Conservation (phyloP, 257 asterid species). For the Gardenia jasminoides region DNA sequence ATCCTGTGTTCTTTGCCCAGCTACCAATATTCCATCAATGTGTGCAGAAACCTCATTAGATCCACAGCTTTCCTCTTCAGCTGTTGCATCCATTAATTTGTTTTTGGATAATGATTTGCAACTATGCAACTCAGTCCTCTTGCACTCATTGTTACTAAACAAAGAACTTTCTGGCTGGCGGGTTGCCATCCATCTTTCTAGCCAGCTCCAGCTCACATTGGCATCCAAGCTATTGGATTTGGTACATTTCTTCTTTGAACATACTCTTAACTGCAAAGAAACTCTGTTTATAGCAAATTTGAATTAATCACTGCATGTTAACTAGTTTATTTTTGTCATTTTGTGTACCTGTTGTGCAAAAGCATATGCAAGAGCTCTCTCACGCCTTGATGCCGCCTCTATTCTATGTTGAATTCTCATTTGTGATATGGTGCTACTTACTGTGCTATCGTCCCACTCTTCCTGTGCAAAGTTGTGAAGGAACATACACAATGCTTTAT, state of each 20-base stretch:
- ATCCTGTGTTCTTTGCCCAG: conserved; percentile 17
- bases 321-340: neutral
- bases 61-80: conserved; percentile 62
- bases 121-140: neutral
- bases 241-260: conserved; percentile 43
- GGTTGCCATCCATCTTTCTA: conserved; percentile 68
- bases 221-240: conserved; percentile 21
- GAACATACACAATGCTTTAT: neutral
- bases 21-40: conserved; percentile 17
- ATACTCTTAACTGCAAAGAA: conserved; percentile 41
- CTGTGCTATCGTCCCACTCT: conserved; percentile 66
- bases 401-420: conserved; percentile 44
- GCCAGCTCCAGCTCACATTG: conserved; percentile 54
- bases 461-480: conserved; percentile 31
- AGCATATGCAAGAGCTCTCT: conserved; percentile 65
- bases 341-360: conserved; percentile 55
- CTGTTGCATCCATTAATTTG: conserved; percentile 29
- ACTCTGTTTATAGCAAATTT: neutral
- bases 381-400: conserved; percentile 64
- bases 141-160: conserved; percentile 11
- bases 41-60: conserved; percentile 47
- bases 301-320: neutral
- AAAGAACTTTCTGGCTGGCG: conserved; percentile 39
- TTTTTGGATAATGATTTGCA: conserved; percentile 11
- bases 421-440: conserved; percentile 47